phyloP scores from a whole-genome alignment of 257 asterid species.

The Forsythia viridissima region DNA sequence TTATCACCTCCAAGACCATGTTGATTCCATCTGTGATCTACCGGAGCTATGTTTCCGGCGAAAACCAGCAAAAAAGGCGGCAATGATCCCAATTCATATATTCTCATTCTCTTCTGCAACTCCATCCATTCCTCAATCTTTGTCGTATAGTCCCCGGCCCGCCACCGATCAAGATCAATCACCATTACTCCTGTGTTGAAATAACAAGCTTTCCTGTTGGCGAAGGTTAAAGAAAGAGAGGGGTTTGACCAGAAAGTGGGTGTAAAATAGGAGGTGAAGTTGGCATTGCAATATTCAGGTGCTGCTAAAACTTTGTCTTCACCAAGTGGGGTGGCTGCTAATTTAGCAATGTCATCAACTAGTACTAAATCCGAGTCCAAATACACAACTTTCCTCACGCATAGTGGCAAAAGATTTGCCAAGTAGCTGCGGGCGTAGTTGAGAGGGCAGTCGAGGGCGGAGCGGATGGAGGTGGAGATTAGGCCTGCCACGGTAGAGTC shows the following conservation, averaged over 20 bases:
- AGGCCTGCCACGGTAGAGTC: conserved; percentile 63
- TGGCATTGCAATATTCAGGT: conserved; percentile 92
- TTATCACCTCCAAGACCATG: conserved; percentile 95
- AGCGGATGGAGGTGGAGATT: conserved; percentile 91
- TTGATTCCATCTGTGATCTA: conserved; percentile 90
- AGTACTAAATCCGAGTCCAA: conserved; percentile 84
- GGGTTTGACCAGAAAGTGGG: conserved; percentile 93
- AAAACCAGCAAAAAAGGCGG: conserved; percentile 91
- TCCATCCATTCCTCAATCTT: conserved; percentile 97
- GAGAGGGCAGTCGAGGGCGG: conserved; percentile 91
- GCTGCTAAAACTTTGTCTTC: conserved; percentile 72
- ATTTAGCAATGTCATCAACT: conserved; percentile 80
- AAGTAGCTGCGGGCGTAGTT: conserved; percentile 92
- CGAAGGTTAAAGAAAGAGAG: conserved; percentile 69
- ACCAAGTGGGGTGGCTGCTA: conserved; percentile 55
- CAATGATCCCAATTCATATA: conserved; percentile 77
- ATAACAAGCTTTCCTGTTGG: conserved; percentile 70
- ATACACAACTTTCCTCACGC: conserved; percentile 76
- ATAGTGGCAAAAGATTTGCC: conserved; percentile 66
- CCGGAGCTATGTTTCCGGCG: conserved; percentile 80
- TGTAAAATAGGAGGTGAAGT: conserved; percentile 86
- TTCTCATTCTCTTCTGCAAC: conserved; percentile 80
- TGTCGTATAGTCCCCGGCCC: conserved; percentile 66
- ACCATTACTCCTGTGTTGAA: conserved; percentile 98
- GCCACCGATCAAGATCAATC: conserved; percentile 78